A percentile compares a stretch with the other conserved stretches of the same genome.
Evolutionary conservation across 2,329 filamentous ascomycete genomes (phyloP).

Genomic region (Fusarium citri): DNA sequence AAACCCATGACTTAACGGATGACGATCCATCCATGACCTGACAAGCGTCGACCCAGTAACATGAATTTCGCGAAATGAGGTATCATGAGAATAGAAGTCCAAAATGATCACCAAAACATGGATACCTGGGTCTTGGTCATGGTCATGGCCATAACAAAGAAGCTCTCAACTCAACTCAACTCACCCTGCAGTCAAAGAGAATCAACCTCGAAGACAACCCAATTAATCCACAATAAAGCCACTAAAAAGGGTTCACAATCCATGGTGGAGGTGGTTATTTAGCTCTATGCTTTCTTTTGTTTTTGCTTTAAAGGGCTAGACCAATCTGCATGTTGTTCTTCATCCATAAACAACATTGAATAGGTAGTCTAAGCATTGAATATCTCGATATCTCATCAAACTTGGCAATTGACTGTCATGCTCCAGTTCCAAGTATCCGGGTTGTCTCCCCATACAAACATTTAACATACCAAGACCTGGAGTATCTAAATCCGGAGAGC

Average conservation of each 20-base stretch:
- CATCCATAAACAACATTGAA: neutral
- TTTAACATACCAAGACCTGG: neutral
- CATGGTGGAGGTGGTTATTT: neutral
- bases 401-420: neutral
- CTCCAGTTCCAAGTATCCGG: neutral
- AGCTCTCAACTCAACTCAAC: neutral
- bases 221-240: constrained; percentile 15
- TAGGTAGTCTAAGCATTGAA: neutral
- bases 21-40: constrained; percentile 2
- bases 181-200: constrained; percentile 27
- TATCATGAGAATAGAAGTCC: constrained; percentile 18
- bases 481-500: constrained; percentile 10
- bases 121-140: constrained; percentile 14
- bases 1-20: neutral
- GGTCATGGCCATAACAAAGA: constrained; percentile 20
- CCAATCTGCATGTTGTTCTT: neutral
- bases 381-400: neutral
- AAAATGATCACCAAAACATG: constrained; percentile 6
- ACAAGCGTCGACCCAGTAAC: constrained; percentile 45
- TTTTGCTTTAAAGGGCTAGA: neutral
- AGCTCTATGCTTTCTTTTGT: neutral
- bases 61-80: constrained; percentile 22
- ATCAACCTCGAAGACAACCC: constrained; percentile 2
- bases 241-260: constrained; percentile 16
- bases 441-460: neutral